Base-by-base conservation (phyloP, 345 rosid genomes). In the Euphorbia peplus region DNA sequence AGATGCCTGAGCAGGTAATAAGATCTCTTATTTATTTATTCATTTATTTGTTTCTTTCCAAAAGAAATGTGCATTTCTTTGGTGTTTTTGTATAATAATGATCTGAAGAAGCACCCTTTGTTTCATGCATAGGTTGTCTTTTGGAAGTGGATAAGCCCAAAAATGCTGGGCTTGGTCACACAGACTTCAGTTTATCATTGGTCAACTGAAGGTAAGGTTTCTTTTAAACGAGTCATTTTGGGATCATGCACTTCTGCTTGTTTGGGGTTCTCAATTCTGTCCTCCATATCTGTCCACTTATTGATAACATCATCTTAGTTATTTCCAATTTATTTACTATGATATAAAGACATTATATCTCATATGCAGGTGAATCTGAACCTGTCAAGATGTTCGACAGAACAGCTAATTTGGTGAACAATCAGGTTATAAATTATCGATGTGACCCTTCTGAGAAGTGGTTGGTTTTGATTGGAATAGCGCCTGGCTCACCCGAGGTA, bases 401-500 rank as follows among this genome's bases (percentile, higher is more conserved):
- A 80, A 87, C 98, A 15, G 92, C 97, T 65, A 95, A 95, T 80
- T 80, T 95, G 87, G 78, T 70, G 58, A 95, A 82, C 86, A 95
- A 90, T 83, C 99, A 95, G 85, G 90, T 95, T 63, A 95, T 95
- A 53, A 95, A 95, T 83, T 95, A 95, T 68, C 83, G 86, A 72
- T 95, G 98, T 79, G 97, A 93, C 67, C 92, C 95, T 62, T 75
- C 90, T 18, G 99, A 90, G 83, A 95, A 95, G 78, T 95, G 99
- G 99, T 75, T 95, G 78, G 97, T 95, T 71, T 80, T 92, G 83
- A 83, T 95, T 82, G 99, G 99, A 76, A 95, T 90, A 76, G 96
- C 97, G 53, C 99, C 98, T 74, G 99, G 99, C 53, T 81, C 97
- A 60, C 86, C 96, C 26, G 99, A 95, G 98, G 99, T 92, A 86